Percentiles rank a stretch among this genome's conserved stretches.
Evolutionary conservation across 2,329 filamentous ascomycete genomes (phyloP).

Genomic region (Cryphonectria parasitica): DNA sequence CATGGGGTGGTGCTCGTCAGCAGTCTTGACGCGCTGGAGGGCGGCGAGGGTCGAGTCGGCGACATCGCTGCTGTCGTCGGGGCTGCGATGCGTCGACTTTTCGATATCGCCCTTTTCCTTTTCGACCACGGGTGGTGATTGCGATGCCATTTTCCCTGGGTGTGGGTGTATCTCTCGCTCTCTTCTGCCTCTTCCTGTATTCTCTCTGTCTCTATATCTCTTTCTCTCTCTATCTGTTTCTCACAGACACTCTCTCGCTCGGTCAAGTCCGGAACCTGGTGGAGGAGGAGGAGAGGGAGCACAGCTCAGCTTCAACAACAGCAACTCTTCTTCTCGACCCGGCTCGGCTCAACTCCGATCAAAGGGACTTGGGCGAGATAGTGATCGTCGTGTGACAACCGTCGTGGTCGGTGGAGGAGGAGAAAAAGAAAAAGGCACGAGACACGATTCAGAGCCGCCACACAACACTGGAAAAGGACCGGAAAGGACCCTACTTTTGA

Average conservation of each 20-base stretch:
- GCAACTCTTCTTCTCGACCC: conserved; percentile 1
- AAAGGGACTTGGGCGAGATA: background rate
- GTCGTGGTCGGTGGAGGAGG: conserved; percentile 10
- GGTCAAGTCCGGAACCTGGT: background rate
- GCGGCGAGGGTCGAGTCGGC: conserved; percentile 34
- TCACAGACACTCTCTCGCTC: background rate
- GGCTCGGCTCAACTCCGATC: conserved; percentile 14
- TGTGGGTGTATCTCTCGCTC: background rate
- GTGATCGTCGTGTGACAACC: conserved; percentile 19
- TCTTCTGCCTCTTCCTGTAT: background rate
- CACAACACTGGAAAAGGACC: background rate
- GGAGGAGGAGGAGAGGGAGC: background rate
- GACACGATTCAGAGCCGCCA: conserved; percentile 24
- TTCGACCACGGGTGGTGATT: conserved; percentile 3
- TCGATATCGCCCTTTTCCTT: conserved; percentile 24
- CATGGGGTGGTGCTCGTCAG: conserved; percentile 36
- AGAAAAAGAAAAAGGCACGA: conserved; percentile 13
- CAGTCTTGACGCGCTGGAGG: conserved; percentile 35
- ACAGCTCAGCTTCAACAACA: conserved; percentile 1
- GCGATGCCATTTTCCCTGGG: background rate
- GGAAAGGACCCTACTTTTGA: conserved; percentile 22
- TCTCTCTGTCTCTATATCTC: background rate
- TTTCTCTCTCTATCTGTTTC: background rate
- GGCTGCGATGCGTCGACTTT: conserved; percentile 20
- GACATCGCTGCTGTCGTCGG: conserved; percentile 22